Base-by-base conservation (phyloP, 2,329 filamentous ascomycete genomes). In the Plenodomus biglobosus region DNA sequence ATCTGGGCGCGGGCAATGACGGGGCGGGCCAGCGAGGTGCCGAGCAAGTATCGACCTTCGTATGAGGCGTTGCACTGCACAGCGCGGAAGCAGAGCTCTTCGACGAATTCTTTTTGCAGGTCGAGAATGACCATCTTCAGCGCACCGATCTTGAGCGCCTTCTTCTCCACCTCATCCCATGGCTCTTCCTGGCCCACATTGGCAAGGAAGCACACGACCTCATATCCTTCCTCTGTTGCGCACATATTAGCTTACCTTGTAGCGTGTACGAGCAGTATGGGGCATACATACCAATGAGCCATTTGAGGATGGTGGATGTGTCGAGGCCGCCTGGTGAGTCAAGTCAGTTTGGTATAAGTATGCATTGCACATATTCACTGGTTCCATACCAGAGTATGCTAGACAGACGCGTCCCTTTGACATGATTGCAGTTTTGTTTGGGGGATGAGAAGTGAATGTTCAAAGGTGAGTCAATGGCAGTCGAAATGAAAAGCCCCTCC, bases 21-120 rank as follows among this genome's bases (percentile, higher is more conserved):
- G 36, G 86, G 86, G 47, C 85, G 82, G 55, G 86, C 86, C 51
- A 89, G 78, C 37, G 77, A 78, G 45, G 83, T 86, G 52, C 83
- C 82, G 50, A 72, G 68, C n/a, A 71, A 64, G 55, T 70, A 71
- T 39, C 66, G 65, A 66, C 85, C 85, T 77, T 90, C 74, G 67
- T 77, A 76, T 43, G 71, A 68, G 55, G 79, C 79, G 61, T 81
- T 82, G 75, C 84, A 89, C 73, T 90, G 86, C 55, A 94, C 82
- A 53, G 89, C 88, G 43, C 82, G 85, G 81, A 86, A 92, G 78
- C 86, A 87, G 38, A 94, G 80, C 76, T 92, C 82, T 62, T 91
- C 86, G 59, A 94, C 83, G 65, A 94, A 92, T 73, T 90, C 86
- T 61, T 79, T 79, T 64, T 84, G 83, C 45, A 92, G 79, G 70